Percentiles rank a stretch among this genome's conserved stretches.
These are phyloP conservation scores for Alnus rubra DNA, from an alignment of 306 rosid genomes.

Conservation along the genomic window DNA sequence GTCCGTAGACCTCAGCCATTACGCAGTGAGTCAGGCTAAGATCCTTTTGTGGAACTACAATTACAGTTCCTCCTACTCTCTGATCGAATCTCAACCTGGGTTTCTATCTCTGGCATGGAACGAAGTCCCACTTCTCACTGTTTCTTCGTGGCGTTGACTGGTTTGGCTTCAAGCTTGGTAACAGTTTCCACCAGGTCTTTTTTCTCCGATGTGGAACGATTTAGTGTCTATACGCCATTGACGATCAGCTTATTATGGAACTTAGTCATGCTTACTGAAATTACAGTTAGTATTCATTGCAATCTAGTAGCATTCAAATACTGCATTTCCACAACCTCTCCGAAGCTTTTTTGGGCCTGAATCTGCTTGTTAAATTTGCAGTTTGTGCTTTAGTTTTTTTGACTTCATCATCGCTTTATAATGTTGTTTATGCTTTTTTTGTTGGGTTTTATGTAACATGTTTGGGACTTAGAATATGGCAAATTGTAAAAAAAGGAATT, in stretches of 20 bases:
- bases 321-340: slow-evolving; percentile 2
- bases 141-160: slow-evolving; percentile 88
- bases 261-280: slow-evolving; percentile 12
- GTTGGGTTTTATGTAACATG: slow-evolving; percentile 40
- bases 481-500: slow-evolving; percentile 44
- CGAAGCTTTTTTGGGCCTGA: slow-evolving; percentile 17
- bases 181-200: slow-evolving; percentile 71
- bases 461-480: slow-evolving; percentile 44
- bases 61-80: slow-evolving; percentile 55
- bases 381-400: slow-evolving; percentile 38
- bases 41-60: slow-evolving; percentile 79
- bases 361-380: slow-evolving; percentile 29
- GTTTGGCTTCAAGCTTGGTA: slow-evolving; percentile 20
- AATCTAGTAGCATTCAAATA: slow-evolving; percentile 26
- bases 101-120: slow-evolving; percentile 91
- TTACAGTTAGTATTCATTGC: slow-evolving; percentile 24
- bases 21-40: slow-evolving; percentile 84
- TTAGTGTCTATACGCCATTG: slow-evolving; percentile 54
- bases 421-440: slow-evolving; percentile 5
- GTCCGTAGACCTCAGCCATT: slow-evolving; percentile 70
- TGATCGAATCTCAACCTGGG: slow-evolving; percentile 69
- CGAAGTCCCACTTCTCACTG: slow-evolving; percentile 71
- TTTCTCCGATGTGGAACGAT: slow-evolving; percentile 65
- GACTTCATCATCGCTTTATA: slow-evolving; percentile 8
- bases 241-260: slow-evolving; percentile 33